A percentile compares a stretch with the other conserved stretches of the same genome.
phyloP scores from a whole-genome alignment of 305 asterid genomes.

The Ilex paraguariensis region DNA sequence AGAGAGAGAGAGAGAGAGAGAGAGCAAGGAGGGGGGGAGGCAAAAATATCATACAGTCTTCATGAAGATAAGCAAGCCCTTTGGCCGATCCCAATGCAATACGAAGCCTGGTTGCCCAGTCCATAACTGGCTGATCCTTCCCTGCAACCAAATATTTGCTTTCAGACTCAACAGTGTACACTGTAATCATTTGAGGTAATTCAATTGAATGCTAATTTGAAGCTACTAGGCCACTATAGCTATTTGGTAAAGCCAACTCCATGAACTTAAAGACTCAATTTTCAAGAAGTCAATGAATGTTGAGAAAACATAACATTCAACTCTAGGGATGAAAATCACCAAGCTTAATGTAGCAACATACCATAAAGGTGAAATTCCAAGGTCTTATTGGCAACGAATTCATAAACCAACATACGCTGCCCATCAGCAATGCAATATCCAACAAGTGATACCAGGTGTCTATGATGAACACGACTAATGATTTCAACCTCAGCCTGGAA shows the following conservation, averaged over 20 bases:
- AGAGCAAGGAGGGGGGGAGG: no score
- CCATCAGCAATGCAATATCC: conserved; percentile 66
- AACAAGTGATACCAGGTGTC: conserved; percentile 73
- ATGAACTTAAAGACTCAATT: no score
- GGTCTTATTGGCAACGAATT: conserved; percentile 59
- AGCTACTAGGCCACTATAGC: no score
- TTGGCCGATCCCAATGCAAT: conserved; percentile 75
- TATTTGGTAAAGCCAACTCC: no score
- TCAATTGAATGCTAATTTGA: no score
- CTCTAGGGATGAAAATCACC: no score
- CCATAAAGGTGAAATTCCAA: conserved; percentile 78
- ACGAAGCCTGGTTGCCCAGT: conserved; percentile 56
- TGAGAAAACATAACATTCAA: no score
- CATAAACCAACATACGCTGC: conserved; percentile 71
- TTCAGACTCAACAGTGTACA: background rate
- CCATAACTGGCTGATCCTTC: conserved; percentile 57
- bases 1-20: background rate
- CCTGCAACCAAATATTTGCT: conserved; percentile 28
- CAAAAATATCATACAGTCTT: conserved; percentile 48
- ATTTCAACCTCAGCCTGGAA: conserved; percentile 85
- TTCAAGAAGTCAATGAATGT: no score
- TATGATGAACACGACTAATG: conserved; percentile 77
- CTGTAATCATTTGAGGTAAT: no score
- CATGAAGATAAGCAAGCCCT: conserved; percentile 75
- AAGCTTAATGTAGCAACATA: conserved; percentile 5